Evolutionary conservation across 768 basidiomycete genomes (phyloP).

Genomic region (Lentinula raphanica): DNA sequence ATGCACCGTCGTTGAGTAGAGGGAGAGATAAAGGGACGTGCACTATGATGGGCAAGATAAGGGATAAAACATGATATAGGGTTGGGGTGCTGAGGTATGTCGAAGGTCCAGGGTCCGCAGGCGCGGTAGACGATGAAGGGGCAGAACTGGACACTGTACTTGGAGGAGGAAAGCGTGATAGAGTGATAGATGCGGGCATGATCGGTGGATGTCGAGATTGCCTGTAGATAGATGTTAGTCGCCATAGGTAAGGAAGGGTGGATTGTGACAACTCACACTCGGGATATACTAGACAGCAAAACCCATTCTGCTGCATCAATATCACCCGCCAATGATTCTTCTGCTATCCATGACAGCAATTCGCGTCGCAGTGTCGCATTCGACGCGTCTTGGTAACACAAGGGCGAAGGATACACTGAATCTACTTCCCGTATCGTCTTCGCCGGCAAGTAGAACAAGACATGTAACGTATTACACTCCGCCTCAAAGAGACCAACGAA

Average conservation of each 20-base stretch:
- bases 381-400: constrained; percentile 28
- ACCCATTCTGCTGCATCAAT: constrained; percentile 69
- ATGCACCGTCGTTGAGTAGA: constrained; percentile 50
- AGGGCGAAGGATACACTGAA: constrained; percentile 33
- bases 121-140: neutral
- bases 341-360: constrained; percentile 69
- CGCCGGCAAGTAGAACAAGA: constrained; percentile 42
- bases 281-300: constrained; percentile 52
- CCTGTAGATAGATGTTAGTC: constrained; percentile 31
- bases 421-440: constrained; percentile 20
- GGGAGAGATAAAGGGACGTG: constrained; percentile 59
- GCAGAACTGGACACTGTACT: neutral
- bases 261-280: constrained; percentile 60
- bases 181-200: constrained; percentile 42
- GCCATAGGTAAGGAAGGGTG: too few species aligned
- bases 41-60: constrained; percentile 53
- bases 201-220: constrained; percentile 64
- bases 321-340: constrained; percentile 66
- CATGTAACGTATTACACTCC: constrained; percentile 58
- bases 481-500: constrained; percentile 71
- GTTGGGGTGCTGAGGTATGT: constrained; percentile 29
- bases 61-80: constrained; percentile 48
- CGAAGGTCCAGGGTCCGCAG: neutral
- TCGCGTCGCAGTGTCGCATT: constrained; percentile 36
- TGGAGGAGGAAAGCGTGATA: constrained; percentile 20